Evolutionary conservation across 2,329 filamentous ascomycete species (phyloP).

Genomic region (Ascochyta viciae-villosae): DNA sequence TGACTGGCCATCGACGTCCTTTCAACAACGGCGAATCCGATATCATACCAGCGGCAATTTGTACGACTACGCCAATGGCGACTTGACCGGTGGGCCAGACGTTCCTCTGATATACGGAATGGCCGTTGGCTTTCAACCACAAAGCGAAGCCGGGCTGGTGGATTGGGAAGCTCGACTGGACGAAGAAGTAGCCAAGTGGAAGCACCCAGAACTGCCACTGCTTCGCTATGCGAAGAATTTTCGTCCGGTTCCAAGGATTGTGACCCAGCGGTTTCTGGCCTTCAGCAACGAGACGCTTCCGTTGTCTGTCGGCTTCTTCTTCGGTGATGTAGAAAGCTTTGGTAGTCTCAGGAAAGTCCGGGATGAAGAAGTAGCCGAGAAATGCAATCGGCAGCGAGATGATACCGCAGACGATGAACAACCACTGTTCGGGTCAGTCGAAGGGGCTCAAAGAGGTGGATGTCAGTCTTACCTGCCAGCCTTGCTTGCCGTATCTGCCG

Average conservation of each 20-base stretch:
- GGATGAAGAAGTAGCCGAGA: conserved; percentile 50
- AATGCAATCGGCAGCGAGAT: conserved; percentile 55
- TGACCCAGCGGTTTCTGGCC: conserved; percentile 49
- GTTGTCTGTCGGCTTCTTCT: conserved; percentile 30
- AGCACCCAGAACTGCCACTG: conserved; percentile 60
- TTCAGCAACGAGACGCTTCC: conserved; percentile 30
- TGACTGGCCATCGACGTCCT: conserved; percentile 49
- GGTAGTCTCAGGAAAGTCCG: conserved; percentile 37
- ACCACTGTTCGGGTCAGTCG: conserved; percentile 20
- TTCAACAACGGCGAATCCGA: conserved; percentile 36
- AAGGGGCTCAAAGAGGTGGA: neutral
- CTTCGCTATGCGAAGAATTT: conserved; percentile 52
- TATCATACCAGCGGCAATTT: conserved; percentile 51
- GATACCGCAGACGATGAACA: conserved; percentile 43
- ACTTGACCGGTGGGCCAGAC: conserved; percentile 56
- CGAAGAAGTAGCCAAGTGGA: conserved; percentile 56
- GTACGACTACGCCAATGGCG: conserved; percentile 54
- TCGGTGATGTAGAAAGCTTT: conserved; percentile 48
- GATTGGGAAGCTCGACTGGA: conserved; percentile 29
- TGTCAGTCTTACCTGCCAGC: conserved; percentile 25
- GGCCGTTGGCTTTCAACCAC: conserved; percentile 56
- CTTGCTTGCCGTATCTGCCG: conserved; percentile 31
- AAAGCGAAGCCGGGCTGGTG: conserved; percentile 40
- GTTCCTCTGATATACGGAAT: conserved; percentile 57
- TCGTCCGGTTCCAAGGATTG: conserved; percentile 46